Percentiles rank a stretch among this genome's conserved stretches.
phyloP scores from a whole-genome alignment of 768 basidiomycete genomes.

The Lactarius indigo region DNA sequence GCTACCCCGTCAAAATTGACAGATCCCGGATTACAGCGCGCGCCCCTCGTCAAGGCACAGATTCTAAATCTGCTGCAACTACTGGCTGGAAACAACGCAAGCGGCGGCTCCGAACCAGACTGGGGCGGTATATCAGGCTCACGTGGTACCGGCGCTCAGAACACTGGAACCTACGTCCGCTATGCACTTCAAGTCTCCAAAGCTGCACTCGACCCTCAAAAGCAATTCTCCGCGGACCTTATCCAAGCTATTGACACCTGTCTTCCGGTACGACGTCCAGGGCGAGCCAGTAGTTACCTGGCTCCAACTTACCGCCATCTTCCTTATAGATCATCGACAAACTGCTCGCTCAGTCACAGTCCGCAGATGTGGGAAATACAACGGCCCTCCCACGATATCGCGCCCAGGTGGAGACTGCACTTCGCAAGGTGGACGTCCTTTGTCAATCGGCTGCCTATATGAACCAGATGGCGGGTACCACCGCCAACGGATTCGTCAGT shows the following conservation, averaged over 20 bases:
- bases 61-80: neutral
- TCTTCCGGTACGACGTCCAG: neutral
- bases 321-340: neutral
- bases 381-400: neutral
- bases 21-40: slow-evolving; percentile 1
- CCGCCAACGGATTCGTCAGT: slow-evolving; percentile 1
- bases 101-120: neutral
- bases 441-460: neutral
- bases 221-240: slow-evolving; percentile 1
- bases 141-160: neutral
- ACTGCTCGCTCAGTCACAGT: neutral
- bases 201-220: neutral
- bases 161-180: neutral
- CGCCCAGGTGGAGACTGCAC: neutral
- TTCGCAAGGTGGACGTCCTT: neutral
- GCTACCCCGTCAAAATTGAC: neutral
- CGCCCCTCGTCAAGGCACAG: slow-evolving; percentile 3
- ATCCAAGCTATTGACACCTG: neutral
- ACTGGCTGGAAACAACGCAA: neutral
- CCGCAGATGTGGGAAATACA: neutral
- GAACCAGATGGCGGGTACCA: slow-evolving; percentile 5
- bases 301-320: neutral
- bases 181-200: neutral
- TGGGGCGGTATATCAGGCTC: neutral
- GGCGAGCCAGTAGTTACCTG: neutral